phyloP scores from a whole-genome alignment of 2,329 filamentous ascomycete species.

The Stagonosporopsis chrysanthemi region DNA sequence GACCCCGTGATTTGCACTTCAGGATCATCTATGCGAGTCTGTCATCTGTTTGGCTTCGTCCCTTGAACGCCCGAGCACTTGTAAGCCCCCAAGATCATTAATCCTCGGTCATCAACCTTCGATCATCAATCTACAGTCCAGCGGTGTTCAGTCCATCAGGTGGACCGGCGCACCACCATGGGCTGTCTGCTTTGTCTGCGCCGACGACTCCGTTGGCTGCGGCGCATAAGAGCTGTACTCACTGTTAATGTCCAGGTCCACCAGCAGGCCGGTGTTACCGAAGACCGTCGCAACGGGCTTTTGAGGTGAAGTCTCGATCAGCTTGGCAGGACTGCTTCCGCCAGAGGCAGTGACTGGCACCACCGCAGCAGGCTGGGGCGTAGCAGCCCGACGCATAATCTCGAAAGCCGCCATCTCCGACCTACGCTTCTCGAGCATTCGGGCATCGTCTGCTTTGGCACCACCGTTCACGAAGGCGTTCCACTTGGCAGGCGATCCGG shows the following conservation, averaged over 20 bases:
- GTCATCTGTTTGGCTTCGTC: neutral
- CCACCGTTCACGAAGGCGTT: slow-evolving; percentile 29
- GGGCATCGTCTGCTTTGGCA: slow-evolving; percentile 31
- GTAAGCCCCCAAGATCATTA: neutral
- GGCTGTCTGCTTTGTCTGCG: neutral
- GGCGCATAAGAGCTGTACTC: neutral
- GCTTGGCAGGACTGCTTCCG: slow-evolving; percentile 1
- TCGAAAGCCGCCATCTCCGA: slow-evolving; percentile 25
- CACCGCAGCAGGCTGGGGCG: neutral
- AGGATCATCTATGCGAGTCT: neutral
- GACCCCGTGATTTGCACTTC: neutral
- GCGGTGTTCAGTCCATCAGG: slow-evolving; percentile 30
- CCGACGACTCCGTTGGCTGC: slow-evolving; percentile 5
- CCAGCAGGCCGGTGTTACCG: slow-evolving; percentile 24
- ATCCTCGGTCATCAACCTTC: no score
- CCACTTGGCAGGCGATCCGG: slow-evolving; percentile 19
- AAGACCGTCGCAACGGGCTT: slow-evolving; percentile 16
- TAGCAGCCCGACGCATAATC: slow-evolving; percentile 9
- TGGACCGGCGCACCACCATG: slow-evolving; percentile 5
- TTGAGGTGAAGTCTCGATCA: slow-evolving; percentile 29
- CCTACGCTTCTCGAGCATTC: slow-evolving; percentile 19
- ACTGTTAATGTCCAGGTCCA: slow-evolving; percentile 26
- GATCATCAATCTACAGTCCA: no score
- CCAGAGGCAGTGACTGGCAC: neutral
- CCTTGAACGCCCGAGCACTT: neutral